A percentile compares a stretch with the other conserved stretches of the same genome.
Conservation (phyloP, 306 rosid genomes). For the Gynostemma pentaphyllum region DNA sequence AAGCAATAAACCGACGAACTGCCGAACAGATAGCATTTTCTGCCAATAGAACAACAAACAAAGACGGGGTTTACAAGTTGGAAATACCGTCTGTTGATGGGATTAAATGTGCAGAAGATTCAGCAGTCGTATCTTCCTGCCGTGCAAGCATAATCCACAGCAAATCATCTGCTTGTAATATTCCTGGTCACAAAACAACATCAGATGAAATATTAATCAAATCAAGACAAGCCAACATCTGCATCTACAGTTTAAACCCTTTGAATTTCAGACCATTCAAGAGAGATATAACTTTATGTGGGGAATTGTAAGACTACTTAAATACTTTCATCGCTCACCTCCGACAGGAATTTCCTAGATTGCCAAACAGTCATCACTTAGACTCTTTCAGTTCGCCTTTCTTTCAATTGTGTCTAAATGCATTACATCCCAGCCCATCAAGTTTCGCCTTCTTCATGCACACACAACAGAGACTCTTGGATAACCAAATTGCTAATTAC, state of each 20-base stretch:
- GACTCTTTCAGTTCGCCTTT: too few species aligned
- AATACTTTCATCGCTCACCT: too few species aligned
- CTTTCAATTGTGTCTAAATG: too few species aligned
- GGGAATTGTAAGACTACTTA: too few species aligned
- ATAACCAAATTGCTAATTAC: too few species aligned
- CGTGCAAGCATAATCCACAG: conserved; percentile 59
- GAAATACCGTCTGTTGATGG: conserved; percentile 91
- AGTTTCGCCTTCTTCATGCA: too few species aligned
- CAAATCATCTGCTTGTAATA: conserved; percentile 63
- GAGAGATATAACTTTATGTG: conserved; percentile 49
- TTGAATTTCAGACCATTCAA: conserved; percentile 70
- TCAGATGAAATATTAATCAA: conserved; percentile 65
- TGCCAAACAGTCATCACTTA: too few species aligned
- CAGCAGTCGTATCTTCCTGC: conserved; percentile 64
- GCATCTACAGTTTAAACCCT: conserved; percentile 78
- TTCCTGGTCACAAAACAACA: conserved; percentile 72
- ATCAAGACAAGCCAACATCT: conserved; percentile 58
- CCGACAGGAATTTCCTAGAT: too few species aligned
- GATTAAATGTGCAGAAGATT: conserved; percentile 77
- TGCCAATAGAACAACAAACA: conserved; percentile 81
- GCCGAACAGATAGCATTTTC: conserved; percentile 68
- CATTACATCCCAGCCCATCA: too few species aligned
- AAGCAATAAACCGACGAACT: conserved; percentile 50
- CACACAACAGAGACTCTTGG: too few species aligned
- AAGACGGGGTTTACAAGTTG: conserved; percentile 59